A percentile compares a stretch with the other conserved stretches of the same genome.
phyloP scores from a whole-genome alignment of 2,329 filamentous ascomycete genomes.

The Thelonectria discophora region DNA sequence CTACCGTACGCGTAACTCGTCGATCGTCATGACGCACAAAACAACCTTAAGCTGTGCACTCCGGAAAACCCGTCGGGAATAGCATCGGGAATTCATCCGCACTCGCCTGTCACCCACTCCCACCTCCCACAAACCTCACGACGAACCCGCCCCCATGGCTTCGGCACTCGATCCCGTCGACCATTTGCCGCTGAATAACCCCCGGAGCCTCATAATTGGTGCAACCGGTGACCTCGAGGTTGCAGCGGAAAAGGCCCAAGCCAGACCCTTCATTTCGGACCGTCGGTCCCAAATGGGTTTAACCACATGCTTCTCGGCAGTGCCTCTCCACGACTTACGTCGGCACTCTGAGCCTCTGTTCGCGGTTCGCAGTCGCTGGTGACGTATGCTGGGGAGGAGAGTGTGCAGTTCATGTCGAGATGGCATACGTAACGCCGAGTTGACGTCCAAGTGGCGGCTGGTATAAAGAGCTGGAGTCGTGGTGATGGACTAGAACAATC shows the following conservation, averaged over 20 bases:
- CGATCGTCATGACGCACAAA: constrained; percentile 9
- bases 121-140: not conserved
- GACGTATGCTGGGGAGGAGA: constrained; percentile 6
- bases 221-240: not conserved
- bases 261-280: constrained; percentile 16
- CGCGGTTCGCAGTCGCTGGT: constrained; percentile 6
- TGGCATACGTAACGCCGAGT: constrained; percentile 6
- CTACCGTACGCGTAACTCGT: constrained; percentile 11
- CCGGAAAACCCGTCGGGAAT: constrained; percentile 13
- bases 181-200: not conserved
- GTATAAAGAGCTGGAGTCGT: constrained; percentile 7
- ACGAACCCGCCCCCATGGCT: not conserved
- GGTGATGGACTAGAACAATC: not conserved
- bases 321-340: not conserved
- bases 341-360: constrained; percentile 7
- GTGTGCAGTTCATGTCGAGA: not conserved
- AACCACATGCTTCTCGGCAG: not conserved
- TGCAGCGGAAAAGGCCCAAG: constrained; percentile 1
- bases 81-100: not conserved
- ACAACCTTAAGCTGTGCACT: not conserved
- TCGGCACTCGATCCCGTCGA: not conserved
- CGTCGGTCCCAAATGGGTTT: constrained; percentile 10
- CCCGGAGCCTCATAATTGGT: not conserved
- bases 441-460: not conserved
- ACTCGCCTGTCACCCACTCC: not conserved